Base-by-base conservation (phyloP, 2,329 filamentous ascomycete species). In the Aspergillus clavatus region DNA sequence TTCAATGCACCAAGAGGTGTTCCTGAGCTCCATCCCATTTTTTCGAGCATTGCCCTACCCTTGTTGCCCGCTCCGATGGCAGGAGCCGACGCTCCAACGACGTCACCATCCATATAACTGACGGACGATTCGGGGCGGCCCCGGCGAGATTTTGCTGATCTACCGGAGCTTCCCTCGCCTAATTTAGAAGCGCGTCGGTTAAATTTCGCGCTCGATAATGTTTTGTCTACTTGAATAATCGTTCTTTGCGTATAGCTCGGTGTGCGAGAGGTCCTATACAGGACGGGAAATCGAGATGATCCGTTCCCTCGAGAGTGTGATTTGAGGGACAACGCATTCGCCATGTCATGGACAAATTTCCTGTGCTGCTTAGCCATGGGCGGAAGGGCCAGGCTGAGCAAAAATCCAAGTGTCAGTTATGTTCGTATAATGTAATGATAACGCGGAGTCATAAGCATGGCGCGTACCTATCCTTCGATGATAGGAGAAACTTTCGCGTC, bases 1-100 rank as follows among this genome's bases (percentile, higher is more conserved):
- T 94, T 83, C 1, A 74, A 63, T 8, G 87, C 81, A 42, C 93
- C 93, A 1, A 98, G 76, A 1, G 86, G 87, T 61, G 84, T 95
- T 4, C 93, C 93, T 42, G 78, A 84, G 50, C 80, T 86, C 90
- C 93, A 98, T 3, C 93, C 93, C 93, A 97, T 97, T 70, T 93
- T 97, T 71, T 95, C 89, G 52, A 98, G 71, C 82, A 98, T 87
- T 3, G 82, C 81, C 40, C 89, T 80, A 8, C 93, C 93, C 54
- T 82, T 88, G 63, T 95, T 97, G 42, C 86, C 86, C 4, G 75
- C 73, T 1, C 87, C 87, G 24, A 98, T 76, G 64, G 95, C 90
- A 8, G 89, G 87, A 1, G 91, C 90, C 38, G 82, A 81, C 1
- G 80, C 88, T 38, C 91, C 93, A 2, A 97, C 89, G 22, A 95